A percentile compares a stretch with the other conserved stretches of the same genome.
phyloP scores from a whole-genome alignment of 768 basidiomycete genomes.

The Leucosporidium creatinivorum region DNA sequence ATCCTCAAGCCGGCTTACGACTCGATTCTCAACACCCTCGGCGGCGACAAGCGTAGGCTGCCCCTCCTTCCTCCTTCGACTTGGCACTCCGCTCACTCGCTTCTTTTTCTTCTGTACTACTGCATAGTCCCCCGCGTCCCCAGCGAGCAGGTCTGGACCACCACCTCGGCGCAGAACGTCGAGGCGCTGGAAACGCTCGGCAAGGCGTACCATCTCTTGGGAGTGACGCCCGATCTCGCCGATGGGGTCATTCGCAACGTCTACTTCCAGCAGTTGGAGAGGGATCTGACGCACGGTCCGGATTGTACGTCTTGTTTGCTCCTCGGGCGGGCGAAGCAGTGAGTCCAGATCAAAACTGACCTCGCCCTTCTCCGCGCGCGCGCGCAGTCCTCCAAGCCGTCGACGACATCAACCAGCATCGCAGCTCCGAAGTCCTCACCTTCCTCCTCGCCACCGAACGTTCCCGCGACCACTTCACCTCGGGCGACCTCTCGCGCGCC shows the following conservation, averaged over 20 bases:
- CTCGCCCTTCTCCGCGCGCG: too few species aligned
- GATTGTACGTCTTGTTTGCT: background rate
- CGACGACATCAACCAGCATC: background rate
- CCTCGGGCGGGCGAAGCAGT: background rate
- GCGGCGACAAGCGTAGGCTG: background rate
- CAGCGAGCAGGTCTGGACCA: background rate
- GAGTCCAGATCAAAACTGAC: background rate
- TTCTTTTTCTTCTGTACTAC: too few species aligned
- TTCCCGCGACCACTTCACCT: constrained; percentile 1
- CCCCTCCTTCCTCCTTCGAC: too few species aligned
- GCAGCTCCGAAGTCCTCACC: constrained; percentile 7
- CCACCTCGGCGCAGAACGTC: background rate
- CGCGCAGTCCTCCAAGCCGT: constrained; percentile 14
- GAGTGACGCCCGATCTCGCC: constrained; percentile 15
- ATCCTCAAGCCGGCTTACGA: background rate
- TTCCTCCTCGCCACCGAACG: constrained; percentile 14
- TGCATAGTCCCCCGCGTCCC: background rate
- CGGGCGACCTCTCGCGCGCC: constrained; percentile 17
- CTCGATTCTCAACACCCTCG: background rate
- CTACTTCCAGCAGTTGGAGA: background rate
- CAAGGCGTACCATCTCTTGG: constrained; percentile 7
- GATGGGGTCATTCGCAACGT: constrained; percentile 11
- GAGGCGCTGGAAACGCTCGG: background rate
- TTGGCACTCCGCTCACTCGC: background rate
- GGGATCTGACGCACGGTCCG: background rate